Conservation (phyloP, 495 filamentous ascomycete genomes). For the Penicillium coffeae region DNA sequence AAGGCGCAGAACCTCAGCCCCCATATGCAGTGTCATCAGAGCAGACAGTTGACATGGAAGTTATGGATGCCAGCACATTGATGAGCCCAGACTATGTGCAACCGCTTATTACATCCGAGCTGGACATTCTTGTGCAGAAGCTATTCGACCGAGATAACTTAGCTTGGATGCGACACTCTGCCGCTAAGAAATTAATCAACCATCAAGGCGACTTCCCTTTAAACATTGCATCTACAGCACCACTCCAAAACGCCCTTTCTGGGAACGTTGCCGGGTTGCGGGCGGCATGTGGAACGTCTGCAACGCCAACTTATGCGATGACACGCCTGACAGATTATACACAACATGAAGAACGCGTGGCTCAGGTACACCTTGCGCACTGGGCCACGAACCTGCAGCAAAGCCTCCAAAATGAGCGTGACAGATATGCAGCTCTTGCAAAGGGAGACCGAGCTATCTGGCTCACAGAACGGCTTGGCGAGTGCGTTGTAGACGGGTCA, state of each 20-base stretch:
- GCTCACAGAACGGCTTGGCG: slow-evolving; percentile 70
- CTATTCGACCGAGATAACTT: slow-evolving; percentile 77
- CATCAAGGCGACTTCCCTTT: slow-evolving; percentile 42
- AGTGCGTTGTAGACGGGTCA: slow-evolving; percentile 70
- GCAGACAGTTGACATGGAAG: slow-evolving; percentile 71
- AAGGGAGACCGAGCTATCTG: slow-evolving; percentile 71
- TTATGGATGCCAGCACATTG: slow-evolving; percentile 90
- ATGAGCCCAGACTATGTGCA: slow-evolving; percentile 94
- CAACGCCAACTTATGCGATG: slow-evolving; percentile 59
- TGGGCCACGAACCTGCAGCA: slow-evolving; percentile 90
- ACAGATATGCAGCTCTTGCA: slow-evolving; percentile 67
- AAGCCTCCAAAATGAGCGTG: slow-evolving; percentile 75
- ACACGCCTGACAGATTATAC: slow-evolving; percentile 68
- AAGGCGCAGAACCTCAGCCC: slow-evolving; percentile 24
- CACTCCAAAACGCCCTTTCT: slow-evolving; percentile 11
- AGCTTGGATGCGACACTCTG: slow-evolving; percentile 80
- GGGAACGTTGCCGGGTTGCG: slow-evolving; percentile 7
- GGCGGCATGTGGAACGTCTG: slow-evolving; percentile 12
- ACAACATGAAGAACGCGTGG: slow-evolving; percentile 67
- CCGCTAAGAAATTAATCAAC: slow-evolving; percentile 82
- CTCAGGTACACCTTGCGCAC: slow-evolving; percentile 75
- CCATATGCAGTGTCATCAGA: slow-evolving; percentile 83
- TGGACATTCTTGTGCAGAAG: slow-evolving; percentile 62
- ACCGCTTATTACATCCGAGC: slow-evolving; percentile 76
- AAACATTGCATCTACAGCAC: slow-evolving; percentile 2